Evolutionary conservation across 768 basidiomycete genomes (phyloP).

Genomic region (Cubamyces lactineus): DNA sequence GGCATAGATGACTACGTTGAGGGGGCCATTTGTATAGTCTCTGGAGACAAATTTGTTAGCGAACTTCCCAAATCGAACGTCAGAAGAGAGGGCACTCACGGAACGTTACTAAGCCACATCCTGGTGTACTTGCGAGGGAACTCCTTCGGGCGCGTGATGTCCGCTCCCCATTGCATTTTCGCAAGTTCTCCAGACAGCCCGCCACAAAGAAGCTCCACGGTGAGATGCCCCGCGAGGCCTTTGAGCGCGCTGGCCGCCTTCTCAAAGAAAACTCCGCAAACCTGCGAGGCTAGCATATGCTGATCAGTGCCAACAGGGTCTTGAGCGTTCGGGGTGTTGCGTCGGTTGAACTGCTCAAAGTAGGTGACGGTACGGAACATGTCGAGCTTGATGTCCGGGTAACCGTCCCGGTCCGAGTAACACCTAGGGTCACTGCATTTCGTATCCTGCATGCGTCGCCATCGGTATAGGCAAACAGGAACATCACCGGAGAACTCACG

Average conservation of each 20-base stretch:
- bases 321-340: neutral
- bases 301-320: neutral
- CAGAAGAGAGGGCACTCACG: slow-evolving; percentile 29
- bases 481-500: slow-evolving; percentile 13
- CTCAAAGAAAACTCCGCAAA: slow-evolving; percentile 33
- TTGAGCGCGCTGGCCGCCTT: slow-evolving; percentile 32
- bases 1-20: slow-evolving; percentile 34
- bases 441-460: neutral
- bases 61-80: neutral
- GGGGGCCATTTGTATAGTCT: slow-evolving; percentile 39
- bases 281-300: neutral
- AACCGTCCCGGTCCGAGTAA: slow-evolving; percentile 6
- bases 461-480: no score
- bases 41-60: slow-evolving; percentile 15
- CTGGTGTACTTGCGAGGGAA: slow-evolving; percentile 39
- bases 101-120: slow-evolving; percentile 42
- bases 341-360: slow-evolving; percentile 3
- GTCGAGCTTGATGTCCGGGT: neutral
- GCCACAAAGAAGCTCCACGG: slow-evolving; percentile 37
- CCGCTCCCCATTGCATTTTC: slow-evolving; percentile 34
- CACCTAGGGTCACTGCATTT: neutral
- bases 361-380: neutral
- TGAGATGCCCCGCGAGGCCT: slow-evolving; percentile 29
- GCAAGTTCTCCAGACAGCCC: slow-evolving; percentile 37
- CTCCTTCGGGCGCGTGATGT: slow-evolving; percentile 27